A percentile compares a stretch with the other conserved stretches of the same genome.
phyloP scores from a whole-genome alignment of 768 basidiomycete species.

The Serendipita sp. region DNA sequence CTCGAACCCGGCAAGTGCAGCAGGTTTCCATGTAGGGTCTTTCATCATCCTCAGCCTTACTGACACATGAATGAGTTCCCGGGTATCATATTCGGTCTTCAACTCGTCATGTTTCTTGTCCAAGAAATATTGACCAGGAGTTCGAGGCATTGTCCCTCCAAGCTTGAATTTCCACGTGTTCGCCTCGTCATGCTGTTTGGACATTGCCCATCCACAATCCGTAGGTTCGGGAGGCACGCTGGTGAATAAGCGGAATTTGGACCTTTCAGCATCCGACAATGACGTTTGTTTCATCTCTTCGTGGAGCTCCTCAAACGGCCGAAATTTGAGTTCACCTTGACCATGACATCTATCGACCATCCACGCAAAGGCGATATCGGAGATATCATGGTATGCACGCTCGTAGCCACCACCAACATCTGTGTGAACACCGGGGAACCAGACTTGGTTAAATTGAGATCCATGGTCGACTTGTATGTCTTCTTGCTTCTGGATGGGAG shows the following conservation, averaged over 20 bases:
- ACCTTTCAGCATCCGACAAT: neutral
- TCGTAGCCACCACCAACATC: slow-evolving; percentile 13
- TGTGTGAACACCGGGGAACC: slow-evolving; percentile 18
- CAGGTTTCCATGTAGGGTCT: neutral
- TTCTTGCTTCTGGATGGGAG: slow-evolving; percentile 14
- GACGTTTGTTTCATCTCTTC: neutral
- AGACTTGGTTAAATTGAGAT: slow-evolving; percentile 10
- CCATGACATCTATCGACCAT: neutral
- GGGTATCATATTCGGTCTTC: neutral
- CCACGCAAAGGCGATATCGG: slow-evolving; percentile 2
- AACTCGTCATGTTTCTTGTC: neutral
- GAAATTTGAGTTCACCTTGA: neutral
- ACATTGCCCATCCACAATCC: neutral
- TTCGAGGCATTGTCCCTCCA: neutral
- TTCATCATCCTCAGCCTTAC: neutral
- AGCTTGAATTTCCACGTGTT: neutral
- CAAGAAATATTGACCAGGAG: neutral
- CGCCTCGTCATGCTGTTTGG: neutral
- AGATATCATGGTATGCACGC: slow-evolving; percentile 3
- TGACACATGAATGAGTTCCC: neutral
- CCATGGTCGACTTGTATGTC: neutral
- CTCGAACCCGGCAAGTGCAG: neutral
- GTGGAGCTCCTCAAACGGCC: neutral
- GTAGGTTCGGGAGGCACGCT: neutral
- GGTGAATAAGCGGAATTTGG: neutral